phyloP scores from a whole-genome alignment of 352 stramenopile genomes.

The Phytophthora chlamydospora region DNA sequence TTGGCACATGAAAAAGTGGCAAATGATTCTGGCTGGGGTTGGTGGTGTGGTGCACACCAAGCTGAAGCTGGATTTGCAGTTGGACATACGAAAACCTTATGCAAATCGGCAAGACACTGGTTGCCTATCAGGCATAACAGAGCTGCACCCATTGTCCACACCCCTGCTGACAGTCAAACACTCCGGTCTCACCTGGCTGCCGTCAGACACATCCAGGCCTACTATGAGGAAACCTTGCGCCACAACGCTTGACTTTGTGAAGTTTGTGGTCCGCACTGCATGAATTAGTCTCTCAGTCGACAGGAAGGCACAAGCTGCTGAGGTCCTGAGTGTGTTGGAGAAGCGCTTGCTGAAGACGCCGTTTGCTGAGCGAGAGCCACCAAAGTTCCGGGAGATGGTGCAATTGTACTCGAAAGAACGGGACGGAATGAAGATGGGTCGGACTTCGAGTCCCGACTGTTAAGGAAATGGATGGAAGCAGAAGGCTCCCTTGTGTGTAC shows the following conservation, averaged over 20 bases:
- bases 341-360: slow-evolving; percentile 23
- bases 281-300: slow-evolving; percentile 15
- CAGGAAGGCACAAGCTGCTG: slow-evolving; percentile 11
- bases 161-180: too few relatives aligned
- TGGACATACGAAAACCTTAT: too few relatives aligned
- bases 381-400: slow-evolving; percentile 12
- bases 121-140: too few relatives aligned
- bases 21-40: too few relatives aligned
- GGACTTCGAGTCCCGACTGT: slow-evolving; percentile 3
- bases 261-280: slow-evolving; percentile 21
- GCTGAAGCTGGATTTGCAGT: too few relatives aligned
- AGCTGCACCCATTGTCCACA: too few relatives aligned
- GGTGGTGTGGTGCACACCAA: too few relatives aligned
- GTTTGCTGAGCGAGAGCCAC: slow-evolving; percentile 5
- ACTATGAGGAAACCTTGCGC: slow-evolving; percentile 17
- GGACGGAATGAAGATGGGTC: slow-evolving; percentile 8
- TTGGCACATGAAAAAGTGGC: too few relatives aligned
- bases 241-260: slow-evolving; percentile 13
- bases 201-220: neutral
- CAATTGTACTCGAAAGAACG: slow-evolving; percentile 11
- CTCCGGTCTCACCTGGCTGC: slow-evolving; percentile 5
- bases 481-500: too few relatives aligned
- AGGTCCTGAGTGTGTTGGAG: slow-evolving; percentile 23
- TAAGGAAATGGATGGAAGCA: too few relatives aligned
- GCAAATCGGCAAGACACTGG: too few relatives aligned